Conservation (phyloP, 108 stramenopile species). For the Cyclotella sp. region DNA sequence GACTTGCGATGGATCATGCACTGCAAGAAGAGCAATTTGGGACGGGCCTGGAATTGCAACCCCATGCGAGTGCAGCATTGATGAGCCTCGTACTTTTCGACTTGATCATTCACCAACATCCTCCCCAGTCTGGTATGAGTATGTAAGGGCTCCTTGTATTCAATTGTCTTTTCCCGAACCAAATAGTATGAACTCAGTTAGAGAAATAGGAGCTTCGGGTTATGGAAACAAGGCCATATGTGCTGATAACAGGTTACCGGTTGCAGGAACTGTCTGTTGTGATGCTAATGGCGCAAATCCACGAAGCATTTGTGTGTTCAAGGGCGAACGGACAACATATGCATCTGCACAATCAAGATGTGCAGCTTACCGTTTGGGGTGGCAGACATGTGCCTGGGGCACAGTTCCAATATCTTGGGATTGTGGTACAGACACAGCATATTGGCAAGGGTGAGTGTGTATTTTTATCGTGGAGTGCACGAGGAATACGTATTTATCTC, state of each 20-base stretch:
- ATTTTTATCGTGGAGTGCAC: no score
- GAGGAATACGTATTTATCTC: not conserved
- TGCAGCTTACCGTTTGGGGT: slow-evolving; percentile 17
- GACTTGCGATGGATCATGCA: slow-evolving; percentile 34
- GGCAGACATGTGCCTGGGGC: slow-evolving; percentile 31
- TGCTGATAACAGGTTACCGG: slow-evolving; percentile 35
- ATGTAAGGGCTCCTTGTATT: slow-evolving; percentile 38
- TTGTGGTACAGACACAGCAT: slow-evolving; percentile 33
- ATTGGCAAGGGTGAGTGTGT: slow-evolving; percentile 4
- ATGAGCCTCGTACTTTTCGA: slow-evolving; percentile 40
- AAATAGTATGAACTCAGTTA: slow-evolving; percentile 32
- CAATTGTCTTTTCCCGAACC: slow-evolving; percentile 36
- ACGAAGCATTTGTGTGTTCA: slow-evolving; percentile 34
- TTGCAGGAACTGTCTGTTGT: slow-evolving; percentile 47
- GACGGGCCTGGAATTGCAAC: slow-evolving; percentile 1
- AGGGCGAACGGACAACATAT: slow-evolving; percentile 34
- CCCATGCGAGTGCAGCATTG: slow-evolving; percentile 36
- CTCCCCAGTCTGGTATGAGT: slow-evolving; percentile 41
- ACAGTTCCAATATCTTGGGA: slow-evolving; percentile 16
- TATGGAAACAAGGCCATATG: slow-evolving; percentile 44
- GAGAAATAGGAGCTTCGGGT: slow-evolving; percentile 20
- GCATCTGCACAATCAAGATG: slow-evolving; percentile 32
- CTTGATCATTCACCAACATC: slow-evolving; percentile 34
- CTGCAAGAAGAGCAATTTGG: slow-evolving; percentile 11
- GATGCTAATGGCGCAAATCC: slow-evolving; percentile 16